These are phyloP conservation scores for Teunomyces barrocoloradensis DNA, from an alignment of 805 yeast species.

Conservation along the genomic window DNA sequence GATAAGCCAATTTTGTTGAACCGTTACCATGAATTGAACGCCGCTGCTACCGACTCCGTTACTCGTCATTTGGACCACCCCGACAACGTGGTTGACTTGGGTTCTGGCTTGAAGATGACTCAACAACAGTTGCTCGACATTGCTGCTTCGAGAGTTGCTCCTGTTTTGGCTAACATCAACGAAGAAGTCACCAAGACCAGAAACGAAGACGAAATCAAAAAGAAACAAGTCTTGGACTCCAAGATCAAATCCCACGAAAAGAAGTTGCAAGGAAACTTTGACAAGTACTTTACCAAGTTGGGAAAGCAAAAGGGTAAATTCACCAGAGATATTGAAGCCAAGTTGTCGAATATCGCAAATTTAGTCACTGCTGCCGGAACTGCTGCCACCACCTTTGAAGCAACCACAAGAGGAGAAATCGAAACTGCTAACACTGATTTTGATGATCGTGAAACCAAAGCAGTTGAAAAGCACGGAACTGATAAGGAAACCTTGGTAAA, in stretches of 20 bases:
- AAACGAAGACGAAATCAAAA: slow-evolving; percentile 42
- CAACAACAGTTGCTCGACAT: slow-evolving; percentile 55
- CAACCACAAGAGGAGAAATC: slow-evolving; percentile 41
- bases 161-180: slow-evolving; percentile 50
- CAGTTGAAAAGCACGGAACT: slow-evolving; percentile 44
- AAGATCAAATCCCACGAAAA: slow-evolving; percentile 35
- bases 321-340: slow-evolving; percentile 39
- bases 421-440: slow-evolving; percentile 45
- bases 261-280: slow-evolving; percentile 36
- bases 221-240: slow-evolving; percentile 36
- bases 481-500: slow-evolving; percentile 42
- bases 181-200: slow-evolving; percentile 46
- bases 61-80: slow-evolving; percentile 47
- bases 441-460: slow-evolving; percentile 44
- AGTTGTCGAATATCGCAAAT: slow-evolving; percentile 22
- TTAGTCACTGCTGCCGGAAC: slow-evolving; percentile 27
- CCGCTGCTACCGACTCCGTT: slow-evolving; percentile 46
- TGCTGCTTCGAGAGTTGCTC: slow-evolving; percentile 55
- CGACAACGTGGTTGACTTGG: slow-evolving; percentile 48
- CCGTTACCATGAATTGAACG: slow-evolving; percentile 49
- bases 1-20: slow-evolving; percentile 49
- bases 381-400: slow-evolving; percentile 37
- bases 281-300: slow-evolving; percentile 35
- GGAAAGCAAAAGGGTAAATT: slow-evolving; percentile 38
- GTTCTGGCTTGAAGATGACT: slow-evolving; percentile 53